Evolutionary conservation across 805 yeast species (phyloP), one percentile per base, ranked within the genome.

Genomic region (Scheffersomyces stipitis): DNA sequence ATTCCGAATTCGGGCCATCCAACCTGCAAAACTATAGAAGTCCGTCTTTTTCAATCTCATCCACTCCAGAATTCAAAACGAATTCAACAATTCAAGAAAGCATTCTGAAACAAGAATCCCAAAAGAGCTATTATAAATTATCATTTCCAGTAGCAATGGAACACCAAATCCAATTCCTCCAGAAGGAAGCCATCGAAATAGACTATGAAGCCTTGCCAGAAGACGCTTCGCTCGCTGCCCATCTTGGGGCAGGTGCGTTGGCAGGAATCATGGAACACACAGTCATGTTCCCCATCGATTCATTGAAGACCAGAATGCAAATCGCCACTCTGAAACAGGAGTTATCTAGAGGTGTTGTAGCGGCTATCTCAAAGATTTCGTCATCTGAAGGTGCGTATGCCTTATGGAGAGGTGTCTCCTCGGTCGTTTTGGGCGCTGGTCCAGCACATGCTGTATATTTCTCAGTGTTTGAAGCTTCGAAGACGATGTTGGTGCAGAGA

Each of bases 191-290:
- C n/a, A 49, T 62, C 26, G 88, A 82, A 54, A 73, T 83, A 26
- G 99, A 91, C 57, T 91, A 91, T 62, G 99, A 91, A 62, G 81
- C 96, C 4, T 73, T 91, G 18, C 98, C 98, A 1, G 86, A 81
- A 24, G 80, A 81, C 52, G 89, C 96, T 8, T 81, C 96, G 1
- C 66, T 93, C 37, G 57, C 79, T 4, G 86, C 95, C 3, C 95
- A 90, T 57, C 73, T 91, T 42, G 57, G 79, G 9, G 98, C 98
- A 2, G 99, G 99, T 8, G 98, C 97, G 0, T 86, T 89, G 65
- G 98, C 99, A n/a, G 99, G 99, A 18, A 87, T 93, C 38, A 87
- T 91, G 97, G 99, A 91, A 60, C 99, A 91, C 63, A 81, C 96
- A 1, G 88, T 91, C 30, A 88, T 91, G 96, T 91, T 81, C 58